Evolutionary conservation across 345 rosid species (phyloP).

Genomic region (Linum trigynum): DNA sequence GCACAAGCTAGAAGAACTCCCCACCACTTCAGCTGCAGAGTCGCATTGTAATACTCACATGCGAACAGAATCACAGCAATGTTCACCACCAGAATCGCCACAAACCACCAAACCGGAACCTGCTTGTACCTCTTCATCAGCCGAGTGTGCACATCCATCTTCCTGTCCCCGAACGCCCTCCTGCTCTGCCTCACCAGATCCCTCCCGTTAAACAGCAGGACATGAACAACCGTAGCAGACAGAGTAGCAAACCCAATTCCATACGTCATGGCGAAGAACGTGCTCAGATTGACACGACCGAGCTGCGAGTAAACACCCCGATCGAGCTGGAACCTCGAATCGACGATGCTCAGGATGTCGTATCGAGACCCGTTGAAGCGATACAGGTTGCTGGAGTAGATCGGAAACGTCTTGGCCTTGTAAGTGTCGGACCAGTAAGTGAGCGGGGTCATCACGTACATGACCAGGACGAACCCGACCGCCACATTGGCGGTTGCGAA

Average conservation of each 20-base stretch:
- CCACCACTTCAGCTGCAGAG: conserved; percentile 92
- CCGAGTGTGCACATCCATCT: conserved; percentile 64
- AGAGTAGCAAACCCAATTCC: conserved; percentile 77
- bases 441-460: conserved; percentile 58
- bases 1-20: conserved; percentile 72
- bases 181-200: conserved; percentile 54
- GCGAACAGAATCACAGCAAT: conserved; percentile 43
- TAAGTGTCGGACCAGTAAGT: conserved; percentile 53
- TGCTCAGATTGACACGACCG: conserved; percentile 53
- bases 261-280: conserved; percentile 67
- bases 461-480: conserved; percentile 42
- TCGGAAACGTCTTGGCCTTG: conserved; percentile 61
- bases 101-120: conserved; percentile 80
- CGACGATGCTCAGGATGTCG: conserved; percentile 43
- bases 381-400: conserved; percentile 47
- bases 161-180: conserved; percentile 42
- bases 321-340: conserved; percentile 50
- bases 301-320: conserved; percentile 32
- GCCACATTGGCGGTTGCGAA: conserved; percentile 66
- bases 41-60: conserved; percentile 44
- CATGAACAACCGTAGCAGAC: conserved; percentile 55
- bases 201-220: conserved; percentile 48
- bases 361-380: conserved; percentile 40
- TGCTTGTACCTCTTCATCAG: conserved; percentile 62
- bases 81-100: conserved; percentile 38